These are phyloP conservation scores for Mucor sp. DNA, from an alignment of 371 early-diverging fungal genomes.

Conservation along the genomic window DNA sequence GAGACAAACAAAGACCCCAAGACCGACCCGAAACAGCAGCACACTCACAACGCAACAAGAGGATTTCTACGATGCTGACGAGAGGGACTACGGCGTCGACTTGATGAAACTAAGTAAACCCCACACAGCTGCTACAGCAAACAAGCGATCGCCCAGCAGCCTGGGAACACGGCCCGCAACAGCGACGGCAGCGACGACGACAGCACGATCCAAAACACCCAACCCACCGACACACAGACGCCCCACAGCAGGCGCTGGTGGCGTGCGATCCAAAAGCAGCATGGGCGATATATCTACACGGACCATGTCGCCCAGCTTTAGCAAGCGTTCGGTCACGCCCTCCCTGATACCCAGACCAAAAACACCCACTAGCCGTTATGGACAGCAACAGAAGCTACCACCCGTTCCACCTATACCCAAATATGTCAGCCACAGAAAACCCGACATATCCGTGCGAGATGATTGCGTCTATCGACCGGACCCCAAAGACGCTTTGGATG, in stretches of 20 bases:
- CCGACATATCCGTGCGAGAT: conserved; percentile 13
- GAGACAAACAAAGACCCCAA: conserved; percentile 14
- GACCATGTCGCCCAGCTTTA: conserved; percentile 17
- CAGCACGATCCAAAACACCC: conserved; percentile 34
- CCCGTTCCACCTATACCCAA: conserved; percentile 32
- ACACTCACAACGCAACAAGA: conserved; percentile 8
- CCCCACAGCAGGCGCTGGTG: not conserved
- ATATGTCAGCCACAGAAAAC: conserved; percentile 17
- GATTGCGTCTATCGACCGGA: conserved; percentile 41
- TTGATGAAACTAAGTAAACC: conserved; percentile 12
- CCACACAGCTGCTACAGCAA: not conserved
- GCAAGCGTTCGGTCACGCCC: conserved; percentile 37
- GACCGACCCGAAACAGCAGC: conserved; percentile 13
- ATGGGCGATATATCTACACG: conserved; percentile 25
- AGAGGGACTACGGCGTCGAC: conserved; percentile 19
- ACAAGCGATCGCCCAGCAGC: not conserved
- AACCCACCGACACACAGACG: conserved; percentile 28
- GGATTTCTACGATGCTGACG: conserved; percentile 33
- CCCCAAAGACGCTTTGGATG: conserved; percentile 56
- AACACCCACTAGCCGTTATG: conserved; percentile 29
- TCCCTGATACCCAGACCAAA: conserved; percentile 53
- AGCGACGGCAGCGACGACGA: not conserved
- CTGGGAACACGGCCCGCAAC: not conserved
- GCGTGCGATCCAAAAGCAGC: conserved; percentile 35
- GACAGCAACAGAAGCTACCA: conserved; percentile 18